Evolutionary conservation across 768 basidiomycete species (phyloP).

Genomic region (Mycena belliarum): DNA sequence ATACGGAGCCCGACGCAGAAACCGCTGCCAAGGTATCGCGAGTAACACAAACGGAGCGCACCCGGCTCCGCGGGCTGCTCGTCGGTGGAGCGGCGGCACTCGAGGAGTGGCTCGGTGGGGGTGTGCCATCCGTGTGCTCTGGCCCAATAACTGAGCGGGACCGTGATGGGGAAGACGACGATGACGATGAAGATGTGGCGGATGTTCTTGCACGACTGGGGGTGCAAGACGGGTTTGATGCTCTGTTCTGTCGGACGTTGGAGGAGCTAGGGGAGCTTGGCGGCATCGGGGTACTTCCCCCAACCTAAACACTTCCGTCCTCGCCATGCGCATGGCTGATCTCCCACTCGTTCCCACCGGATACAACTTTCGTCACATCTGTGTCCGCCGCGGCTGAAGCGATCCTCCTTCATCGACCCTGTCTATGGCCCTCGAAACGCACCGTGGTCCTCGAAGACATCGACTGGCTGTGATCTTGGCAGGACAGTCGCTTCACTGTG

Average conservation of each 20-base stretch:
- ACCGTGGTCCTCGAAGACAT: no score
- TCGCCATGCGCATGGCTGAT: no score
- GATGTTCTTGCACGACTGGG: constrained; percentile 50
- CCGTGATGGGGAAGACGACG: constrained; percentile 33
- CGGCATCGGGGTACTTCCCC: constrained; percentile 18
- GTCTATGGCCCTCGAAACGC: no score
- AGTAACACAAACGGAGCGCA: constrained; percentile 70
- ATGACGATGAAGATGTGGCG: constrained; percentile 34
- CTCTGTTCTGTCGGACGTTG: constrained; percentile 63
- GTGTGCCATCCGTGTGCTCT: constrained; percentile 23
- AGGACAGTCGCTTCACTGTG: no score
- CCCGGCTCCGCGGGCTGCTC: constrained; percentile 68
- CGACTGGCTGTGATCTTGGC: no score
- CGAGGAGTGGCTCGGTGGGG: constrained; percentile 65
- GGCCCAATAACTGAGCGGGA: constrained; percentile 27
- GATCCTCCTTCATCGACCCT: no score
- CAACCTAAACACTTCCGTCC: no score
- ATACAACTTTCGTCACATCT: no score
- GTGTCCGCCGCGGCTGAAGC: no score
- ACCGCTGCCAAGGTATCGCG: constrained; percentile 36
- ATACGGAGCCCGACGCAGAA: constrained; percentile 41
- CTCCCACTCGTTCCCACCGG: no score
- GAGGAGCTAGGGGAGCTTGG: constrained; percentile 54
- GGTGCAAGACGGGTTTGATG: constrained; percentile 62
- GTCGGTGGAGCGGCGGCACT: constrained; percentile 57